phyloP scores from a whole-genome alignment of 1,284 basidiomycete genomes.

The Cryptococcus amylolentus region DNA sequence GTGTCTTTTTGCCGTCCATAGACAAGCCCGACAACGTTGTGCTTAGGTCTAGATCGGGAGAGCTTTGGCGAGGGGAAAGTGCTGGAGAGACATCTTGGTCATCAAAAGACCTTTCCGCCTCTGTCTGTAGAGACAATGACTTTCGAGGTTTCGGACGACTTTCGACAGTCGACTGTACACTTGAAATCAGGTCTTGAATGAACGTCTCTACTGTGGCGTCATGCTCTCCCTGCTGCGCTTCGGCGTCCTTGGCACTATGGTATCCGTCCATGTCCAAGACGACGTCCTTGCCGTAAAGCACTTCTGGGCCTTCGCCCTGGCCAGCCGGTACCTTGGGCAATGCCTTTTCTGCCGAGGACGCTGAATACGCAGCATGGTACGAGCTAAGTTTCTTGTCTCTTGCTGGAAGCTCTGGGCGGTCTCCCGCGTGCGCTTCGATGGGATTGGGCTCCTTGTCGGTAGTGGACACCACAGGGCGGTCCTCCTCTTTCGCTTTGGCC shows the following conservation, averaged over 20 bases:
- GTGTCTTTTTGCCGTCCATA: neutral
- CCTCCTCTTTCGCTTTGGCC: constrained; percentile 5
- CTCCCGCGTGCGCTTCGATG: constrained; percentile 27
- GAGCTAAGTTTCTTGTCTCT: constrained; percentile 23
- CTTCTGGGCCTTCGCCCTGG: constrained; percentile 59
- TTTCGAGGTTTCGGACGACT: constrained; percentile 6
- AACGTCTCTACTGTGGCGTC: constrained; percentile 21
- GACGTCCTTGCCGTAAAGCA: constrained; percentile 62
- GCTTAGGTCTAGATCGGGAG: neutral
- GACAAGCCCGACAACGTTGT: too few relatives aligned
- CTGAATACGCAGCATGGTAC: neutral
- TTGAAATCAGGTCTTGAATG: constrained; percentile 28
- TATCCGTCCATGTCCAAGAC: constrained; percentile 54
- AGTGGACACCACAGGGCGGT: constrained; percentile 8
- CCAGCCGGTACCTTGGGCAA: constrained; percentile 55
- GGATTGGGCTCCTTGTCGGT: constrained; percentile 37
- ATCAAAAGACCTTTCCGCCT: neutral
- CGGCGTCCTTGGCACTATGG: constrained; percentile 26
- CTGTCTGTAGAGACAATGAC: neutral
- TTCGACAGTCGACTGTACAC: constrained; percentile 12
- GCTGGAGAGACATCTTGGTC: neutral
- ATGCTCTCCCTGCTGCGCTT: constrained; percentile 5
- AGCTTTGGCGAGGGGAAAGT: neutral
- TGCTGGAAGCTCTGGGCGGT: constrained; percentile 21
- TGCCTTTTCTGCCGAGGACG: constrained; percentile 52